These are phyloP conservation scores for Zygnema circumcarinatum DNA, from an alignment of 139 green algal species.

Conservation along the genomic window DNA sequence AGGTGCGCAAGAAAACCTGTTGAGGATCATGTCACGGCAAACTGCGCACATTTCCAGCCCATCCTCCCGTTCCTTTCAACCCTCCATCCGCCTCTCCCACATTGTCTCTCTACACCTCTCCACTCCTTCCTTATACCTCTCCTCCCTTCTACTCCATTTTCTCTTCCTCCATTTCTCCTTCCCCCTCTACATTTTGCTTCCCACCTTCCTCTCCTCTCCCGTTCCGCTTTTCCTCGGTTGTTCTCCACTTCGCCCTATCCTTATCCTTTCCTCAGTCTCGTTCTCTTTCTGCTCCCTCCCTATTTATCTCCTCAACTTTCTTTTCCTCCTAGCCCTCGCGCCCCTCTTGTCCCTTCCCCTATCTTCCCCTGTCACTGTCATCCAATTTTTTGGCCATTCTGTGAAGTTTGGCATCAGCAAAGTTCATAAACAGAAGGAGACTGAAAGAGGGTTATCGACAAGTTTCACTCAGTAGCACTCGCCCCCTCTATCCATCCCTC, in stretches of 20 bases:
- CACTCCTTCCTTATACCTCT: neutral
- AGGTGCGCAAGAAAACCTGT: neutral
- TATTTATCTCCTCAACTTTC: neutral
- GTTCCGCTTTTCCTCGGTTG: too few species aligned
- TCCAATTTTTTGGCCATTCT: too few species aligned
- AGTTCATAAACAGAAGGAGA: too few species aligned
- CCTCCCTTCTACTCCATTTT: neutral
- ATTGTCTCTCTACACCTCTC: neutral
- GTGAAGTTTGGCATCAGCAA: too few species aligned
- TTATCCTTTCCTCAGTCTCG: neutral
- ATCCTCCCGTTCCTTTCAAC: neutral
- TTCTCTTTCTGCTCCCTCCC: neutral
- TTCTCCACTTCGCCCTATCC: too few species aligned
- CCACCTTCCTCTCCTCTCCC: too few species aligned
- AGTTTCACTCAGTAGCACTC: too few species aligned
- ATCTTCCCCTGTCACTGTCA: too few species aligned
- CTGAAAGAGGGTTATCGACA: too few species aligned
- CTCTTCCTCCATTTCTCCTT: neutral
- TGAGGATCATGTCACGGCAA: neutral
- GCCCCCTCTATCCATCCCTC: too few species aligned
- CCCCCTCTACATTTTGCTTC: neutral
- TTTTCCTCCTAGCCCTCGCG: neutral
- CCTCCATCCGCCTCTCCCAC: neutral
- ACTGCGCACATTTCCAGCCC: neutral
- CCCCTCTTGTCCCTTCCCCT: too few species aligned